Conservation (phyloP, 2,329 filamentous ascomycete genomes). For the Verticillium nonalfalfae region DNA sequence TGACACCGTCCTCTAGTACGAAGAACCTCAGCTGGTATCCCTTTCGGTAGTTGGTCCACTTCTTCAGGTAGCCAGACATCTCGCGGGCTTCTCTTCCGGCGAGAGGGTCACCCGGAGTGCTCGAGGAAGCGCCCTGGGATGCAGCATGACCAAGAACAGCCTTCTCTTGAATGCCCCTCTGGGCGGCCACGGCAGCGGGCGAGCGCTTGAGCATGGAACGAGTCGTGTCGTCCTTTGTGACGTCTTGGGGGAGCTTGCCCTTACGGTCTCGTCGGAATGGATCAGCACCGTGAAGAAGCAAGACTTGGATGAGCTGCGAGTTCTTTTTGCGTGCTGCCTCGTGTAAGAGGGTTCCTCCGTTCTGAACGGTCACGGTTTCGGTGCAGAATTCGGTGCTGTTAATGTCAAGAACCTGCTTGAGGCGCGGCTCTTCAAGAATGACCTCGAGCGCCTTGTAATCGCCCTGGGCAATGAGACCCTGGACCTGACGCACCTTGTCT, state of each 20-base stretch:
- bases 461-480: slow-evolving; percentile 64
- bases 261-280: slow-evolving; percentile 92
- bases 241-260: slow-evolving; percentile 91
- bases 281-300: slow-evolving; percentile 90
- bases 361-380: slow-evolving; percentile 68
- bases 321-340: slow-evolving; percentile 89
- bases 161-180: slow-evolving; percentile 94
- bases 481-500: slow-evolving; percentile 75
- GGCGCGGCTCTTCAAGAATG: slow-evolving; percentile 75
- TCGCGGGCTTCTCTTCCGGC: slow-evolving; percentile 84
- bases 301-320: slow-evolving; percentile 77
- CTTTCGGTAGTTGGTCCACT: slow-evolving; percentile 98
- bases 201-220: slow-evolving; percentile 87
- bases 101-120: slow-evolving; percentile 51
- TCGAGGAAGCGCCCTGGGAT: slow-evolving; percentile 46
- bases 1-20: slow-evolving; percentile 90
- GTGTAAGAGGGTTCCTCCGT: slow-evolving; percentile 88
- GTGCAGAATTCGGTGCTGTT: slow-evolving; percentile 86
- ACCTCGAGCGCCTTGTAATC: slow-evolving; percentile 75
- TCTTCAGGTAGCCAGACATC: slow-evolving; percentile 98
- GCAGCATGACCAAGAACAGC: slow-evolving; percentile 77
- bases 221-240: slow-evolving; percentile 90
- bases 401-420: slow-evolving; percentile 84
- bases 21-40: slow-evolving; percentile 98
- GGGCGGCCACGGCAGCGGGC: slow-evolving; percentile 87